Base-by-base conservation (phyloP, 2,329 filamentous ascomycete genomes). In the Chaetomiaceae sp. region DNA sequence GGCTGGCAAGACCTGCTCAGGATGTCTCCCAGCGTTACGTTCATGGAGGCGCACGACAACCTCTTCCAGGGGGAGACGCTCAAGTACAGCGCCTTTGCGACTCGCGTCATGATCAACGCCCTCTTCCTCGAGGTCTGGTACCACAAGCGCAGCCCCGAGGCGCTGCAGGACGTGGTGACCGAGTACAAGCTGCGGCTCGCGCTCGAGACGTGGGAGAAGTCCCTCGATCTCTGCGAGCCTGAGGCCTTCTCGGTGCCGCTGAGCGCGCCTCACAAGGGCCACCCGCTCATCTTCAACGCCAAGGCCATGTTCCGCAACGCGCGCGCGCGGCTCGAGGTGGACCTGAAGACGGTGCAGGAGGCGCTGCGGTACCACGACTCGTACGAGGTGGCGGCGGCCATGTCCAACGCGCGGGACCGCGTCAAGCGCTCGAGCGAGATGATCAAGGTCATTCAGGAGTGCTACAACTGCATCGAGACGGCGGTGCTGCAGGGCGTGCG, bases 71-170 rank as follows among this genome's bases (percentile, higher is more conserved):
- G 92, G 59, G 90, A 96, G 68, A 82, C 83, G 54, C 82, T 92
- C 47, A 87, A 87, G 63, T 99, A 97, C 77, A 97, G 92, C 67
- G 92, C 92, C 1, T 99, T 97, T 69, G 92, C 91, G 5, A 95
- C 94, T 11, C 89, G 94, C 58, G 90, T 97, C 60, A 95, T 99
- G 89, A 96, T 97, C 79, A 99, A 97, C 66, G 92, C 94, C 11
- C 79, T 99, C 60, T 99, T 97, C 78, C 80, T 99, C 45, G 94
- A 97, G 71, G 92, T 97, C 3, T 99, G 94, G 94, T 95, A 96
- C 68, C 90, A 97, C 76, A 96, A 96, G 81, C 89, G 94, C 66
- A 96, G 90, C 70, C 92, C 92, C n/a, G 91, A 97, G 69, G 91
- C 92, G 47, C 78, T 97, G 37, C 94, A 97, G 72, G 92, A 97